Evolutionary conservation across 305 asterid species (phyloP).

Genomic region (Andrographis paniculata): DNA sequence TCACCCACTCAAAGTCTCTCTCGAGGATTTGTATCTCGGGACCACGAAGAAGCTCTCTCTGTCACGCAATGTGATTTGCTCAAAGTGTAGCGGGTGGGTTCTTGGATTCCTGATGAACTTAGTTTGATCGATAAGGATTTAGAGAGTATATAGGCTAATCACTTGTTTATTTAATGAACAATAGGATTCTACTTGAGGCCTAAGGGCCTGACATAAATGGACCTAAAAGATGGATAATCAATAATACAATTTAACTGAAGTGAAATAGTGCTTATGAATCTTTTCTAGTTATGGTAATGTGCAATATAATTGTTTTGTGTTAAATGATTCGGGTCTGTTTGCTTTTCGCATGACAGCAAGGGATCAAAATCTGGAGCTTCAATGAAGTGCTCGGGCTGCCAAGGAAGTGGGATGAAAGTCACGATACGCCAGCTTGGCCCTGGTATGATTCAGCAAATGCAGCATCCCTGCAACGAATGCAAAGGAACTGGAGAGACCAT

Average conservation of each 20-base stretch:
- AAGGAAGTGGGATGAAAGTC: conserved; percentile 8
- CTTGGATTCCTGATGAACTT: too few species aligned
- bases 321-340: too few species aligned
- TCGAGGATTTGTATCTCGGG: conserved; percentile 45
- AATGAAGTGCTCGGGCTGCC: conserved; percentile 8
- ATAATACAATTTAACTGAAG: too few species aligned
- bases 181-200: too few species aligned
- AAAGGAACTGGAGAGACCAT: conserved; percentile 37
- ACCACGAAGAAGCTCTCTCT: conserved; percentile 50
- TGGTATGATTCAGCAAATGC: conserved; percentile 14
- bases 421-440: conserved; percentile 11
- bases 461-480: conserved; percentile 13
- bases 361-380: conserved; percentile 13
- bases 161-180: too few species aligned
- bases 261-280: too few species aligned
- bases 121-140: too few species aligned
- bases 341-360: background rate
- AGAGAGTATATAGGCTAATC: too few species aligned
- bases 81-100: conserved; percentile 46
- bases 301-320: too few species aligned
- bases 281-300: background rate
- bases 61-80: conserved; percentile 45
- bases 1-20: conserved; percentile 51
- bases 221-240: too few species aligned
- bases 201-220: too few species aligned